Percentiles rank a stretch among this genome's conserved stretches.
These are phyloP conservation scores for Neonectria coccinea DNA, from an alignment of 2,329 filamentous ascomycete genomes.

Conservation along the genomic window DNA sequence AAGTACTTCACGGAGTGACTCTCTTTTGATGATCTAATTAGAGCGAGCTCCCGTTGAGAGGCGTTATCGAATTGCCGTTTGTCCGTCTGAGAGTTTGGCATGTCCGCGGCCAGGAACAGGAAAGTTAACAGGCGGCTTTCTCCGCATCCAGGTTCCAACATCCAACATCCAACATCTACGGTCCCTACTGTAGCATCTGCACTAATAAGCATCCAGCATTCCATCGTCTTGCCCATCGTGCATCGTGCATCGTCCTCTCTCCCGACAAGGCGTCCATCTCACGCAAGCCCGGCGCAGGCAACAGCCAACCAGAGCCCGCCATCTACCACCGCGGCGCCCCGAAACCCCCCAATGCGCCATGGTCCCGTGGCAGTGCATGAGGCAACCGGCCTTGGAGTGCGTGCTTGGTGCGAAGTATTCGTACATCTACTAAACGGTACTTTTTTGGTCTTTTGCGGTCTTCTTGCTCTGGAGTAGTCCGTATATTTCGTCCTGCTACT, in stretches of 20 bases:
- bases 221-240: not conserved
- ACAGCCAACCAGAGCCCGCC: constrained; percentile 25
- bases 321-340: constrained; percentile 21
- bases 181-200: not conserved
- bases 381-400: constrained; percentile 38
- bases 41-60: not conserved
- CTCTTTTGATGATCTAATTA: too few relatives aligned
- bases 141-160: too few relatives aligned
- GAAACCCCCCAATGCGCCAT: constrained; percentile 40
- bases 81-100: not conserved
- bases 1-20: too few relatives aligned
- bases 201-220: not conserved
- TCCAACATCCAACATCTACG: constrained; percentile 4
- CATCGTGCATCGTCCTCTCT: constrained; percentile 18
- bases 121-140: not conserved
- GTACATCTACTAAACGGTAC: not conserved
- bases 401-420: not conserved
- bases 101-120: not conserved
- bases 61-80: not conserved
- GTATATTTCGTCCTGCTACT: not conserved
- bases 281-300: constrained; percentile 30
- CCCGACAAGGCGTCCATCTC: constrained; percentile 23
- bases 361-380: constrained; percentile 49
- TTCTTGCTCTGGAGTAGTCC: too few relatives aligned
- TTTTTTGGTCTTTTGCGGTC: too few relatives aligned